Percentiles rank a stretch among this genome's conserved stretches.
Conservation (phyloP, 345 rosid species). For the Adansonia digitata region DNA sequence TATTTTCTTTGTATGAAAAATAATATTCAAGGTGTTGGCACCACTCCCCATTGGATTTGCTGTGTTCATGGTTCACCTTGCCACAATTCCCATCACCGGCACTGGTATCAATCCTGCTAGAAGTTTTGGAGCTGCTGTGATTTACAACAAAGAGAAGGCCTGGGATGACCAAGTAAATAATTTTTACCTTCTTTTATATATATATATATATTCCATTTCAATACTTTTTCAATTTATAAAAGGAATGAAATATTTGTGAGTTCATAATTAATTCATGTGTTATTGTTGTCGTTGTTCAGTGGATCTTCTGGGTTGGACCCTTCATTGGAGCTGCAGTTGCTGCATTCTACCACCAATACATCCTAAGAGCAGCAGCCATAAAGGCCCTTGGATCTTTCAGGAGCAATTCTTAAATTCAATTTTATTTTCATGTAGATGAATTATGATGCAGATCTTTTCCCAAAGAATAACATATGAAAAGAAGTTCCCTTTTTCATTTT, state of each 20-base stretch:
- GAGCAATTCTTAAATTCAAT: constrained; percentile 57
- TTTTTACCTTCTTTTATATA: neutral
- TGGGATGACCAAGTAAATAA: constrained; percentile 85
- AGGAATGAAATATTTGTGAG: neutral
- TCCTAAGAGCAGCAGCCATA: constrained; percentile 74
- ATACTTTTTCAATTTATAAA: neutral
- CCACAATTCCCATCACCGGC: constrained; percentile 88
- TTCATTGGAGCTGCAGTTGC: constrained; percentile 79
- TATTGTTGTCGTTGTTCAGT: constrained; percentile 31
- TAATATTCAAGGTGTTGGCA: constrained; percentile 64
- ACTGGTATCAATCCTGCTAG: constrained; percentile 98
- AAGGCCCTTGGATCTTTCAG: constrained; percentile 83
- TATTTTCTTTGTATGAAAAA: neutral
- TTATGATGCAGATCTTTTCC: constrained; percentile 9
- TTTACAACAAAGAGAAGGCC: constrained; percentile 64
- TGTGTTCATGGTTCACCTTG: constrained; percentile 93
- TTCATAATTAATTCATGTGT: neutral
- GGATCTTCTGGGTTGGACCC: constrained; percentile 99
- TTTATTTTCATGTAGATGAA: neutral
- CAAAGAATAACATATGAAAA: constrained; percentile 19
- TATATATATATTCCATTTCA: neutral
- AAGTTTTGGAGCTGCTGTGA: constrained; percentile 94
- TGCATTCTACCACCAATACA: constrained; percentile 68
- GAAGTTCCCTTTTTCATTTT: constrained; percentile 16
- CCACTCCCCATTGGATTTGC: constrained; percentile 97